phyloP scores from a whole-genome alignment of 2,329 filamentous ascomycete species.

The Alternaria metachromatica region DNA sequence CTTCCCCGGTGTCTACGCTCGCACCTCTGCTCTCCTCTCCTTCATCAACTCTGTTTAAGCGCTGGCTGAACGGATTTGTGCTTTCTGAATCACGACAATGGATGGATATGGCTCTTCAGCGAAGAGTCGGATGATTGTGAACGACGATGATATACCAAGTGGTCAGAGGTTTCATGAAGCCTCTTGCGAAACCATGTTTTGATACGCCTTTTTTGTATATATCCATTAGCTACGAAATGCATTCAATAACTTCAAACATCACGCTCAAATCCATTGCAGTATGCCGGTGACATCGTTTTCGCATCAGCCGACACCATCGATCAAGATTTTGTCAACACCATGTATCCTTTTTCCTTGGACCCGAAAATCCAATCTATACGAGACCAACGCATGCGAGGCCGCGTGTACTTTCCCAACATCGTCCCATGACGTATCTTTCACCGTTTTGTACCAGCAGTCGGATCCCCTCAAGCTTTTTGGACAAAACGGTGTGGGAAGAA shows the following conservation, averaged over 20 bases:
- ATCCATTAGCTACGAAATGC: not conserved
- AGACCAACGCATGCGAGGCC: not conserved
- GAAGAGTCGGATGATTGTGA: not conserved
- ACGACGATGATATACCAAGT: not conserved
- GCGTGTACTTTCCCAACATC: not conserved
- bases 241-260: not conserved
- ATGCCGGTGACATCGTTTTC: not conserved
- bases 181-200: not conserved
- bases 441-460: too few relatives aligned
- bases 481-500: not conserved
- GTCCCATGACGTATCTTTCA: not conserved
- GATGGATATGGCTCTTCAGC: not conserved
- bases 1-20: conserved; percentile 36
- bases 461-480: not conserved
- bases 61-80: not conserved
- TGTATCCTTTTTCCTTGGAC: not conserved
- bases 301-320: not conserved
- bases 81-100: not conserved
- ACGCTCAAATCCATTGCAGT: not conserved
- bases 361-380: not conserved
- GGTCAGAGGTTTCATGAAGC: not conserved
- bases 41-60: conserved; percentile 32
- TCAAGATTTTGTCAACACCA: not conserved
- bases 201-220: not conserved
- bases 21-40: conserved; percentile 19